A percentile compares a stretch with the other conserved stretches of the same genome.
Conservation (phyloP, 2,329 filamentous ascomycete genomes). For the Ceratocystis eucalypticola region DNA sequence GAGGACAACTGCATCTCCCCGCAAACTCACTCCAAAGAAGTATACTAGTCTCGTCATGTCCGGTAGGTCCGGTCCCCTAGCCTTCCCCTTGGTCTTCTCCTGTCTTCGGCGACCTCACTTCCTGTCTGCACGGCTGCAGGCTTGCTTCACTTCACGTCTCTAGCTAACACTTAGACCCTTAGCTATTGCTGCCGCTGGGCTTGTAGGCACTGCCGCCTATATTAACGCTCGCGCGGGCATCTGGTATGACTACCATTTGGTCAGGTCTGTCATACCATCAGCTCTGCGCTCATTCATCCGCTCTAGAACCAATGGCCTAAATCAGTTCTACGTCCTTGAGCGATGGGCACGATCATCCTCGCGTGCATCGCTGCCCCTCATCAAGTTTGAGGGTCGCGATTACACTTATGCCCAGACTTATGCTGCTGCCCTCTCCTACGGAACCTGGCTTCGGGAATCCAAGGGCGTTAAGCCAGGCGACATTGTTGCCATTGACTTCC, state of each 20-base stretch:
- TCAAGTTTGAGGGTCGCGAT: slow-evolving; percentile 53
- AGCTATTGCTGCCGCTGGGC: slow-evolving; percentile 33
- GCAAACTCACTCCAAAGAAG: not conserved
- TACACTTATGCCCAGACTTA: slow-evolving; percentile 71
- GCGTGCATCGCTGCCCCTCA: slow-evolving; percentile 41
- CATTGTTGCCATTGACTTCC: slow-evolving; percentile 67
- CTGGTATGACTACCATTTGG: slow-evolving; percentile 49
- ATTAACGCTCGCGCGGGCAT: slow-evolving; percentile 57
- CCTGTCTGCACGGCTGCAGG: not conserved
- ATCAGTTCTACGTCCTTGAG: slow-evolving; percentile 65
- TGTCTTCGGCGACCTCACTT: not conserved
- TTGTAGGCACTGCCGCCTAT: slow-evolving; percentile 56
- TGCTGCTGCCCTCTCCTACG: slow-evolving; percentile 55
- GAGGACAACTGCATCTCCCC: not conserved
- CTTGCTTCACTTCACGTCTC: not conserved
- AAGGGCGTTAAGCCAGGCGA: slow-evolving; percentile 54
- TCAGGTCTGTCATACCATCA: slow-evolving; percentile 39
- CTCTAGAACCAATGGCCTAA: slow-evolving; percentile 41
- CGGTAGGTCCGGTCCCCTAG: not conserved
- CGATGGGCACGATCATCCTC: slow-evolving; percentile 40
- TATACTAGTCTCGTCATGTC: not conserved
- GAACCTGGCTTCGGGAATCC: slow-evolving; percentile 55
- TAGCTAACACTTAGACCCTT: not conserved
- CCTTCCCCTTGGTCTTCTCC: not conserved
- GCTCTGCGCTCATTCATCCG: slow-evolving; percentile 16